Base-by-base conservation (phyloP, 2,329 filamentous ascomycete species). In the Xylariaceae sp. region DNA sequence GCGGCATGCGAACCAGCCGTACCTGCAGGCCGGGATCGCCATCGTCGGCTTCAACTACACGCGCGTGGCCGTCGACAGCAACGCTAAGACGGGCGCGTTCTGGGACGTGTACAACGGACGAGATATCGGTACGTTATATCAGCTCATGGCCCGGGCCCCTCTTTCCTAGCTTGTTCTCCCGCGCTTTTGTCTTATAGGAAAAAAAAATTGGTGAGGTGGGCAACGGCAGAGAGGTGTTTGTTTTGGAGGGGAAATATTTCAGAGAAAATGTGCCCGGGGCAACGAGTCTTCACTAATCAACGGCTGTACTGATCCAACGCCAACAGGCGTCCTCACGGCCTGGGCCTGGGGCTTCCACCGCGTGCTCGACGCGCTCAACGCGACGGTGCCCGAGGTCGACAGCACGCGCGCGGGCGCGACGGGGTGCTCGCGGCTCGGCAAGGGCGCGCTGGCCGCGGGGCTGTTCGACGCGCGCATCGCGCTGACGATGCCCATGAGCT, bases 291-390 rank as follows among this genome's bases (percentile, higher is more conserved):
- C n/a, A n/a, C n/a, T n/a, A n/a, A n/a, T n/a, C n/a, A n/a, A n/a
- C n/a, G n/a, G n/a, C n/a, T n/a, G n/a, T n/a, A n/a, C n/a, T n/a
- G n/a, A n/a, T n/a, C n/a, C n/a, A n/a, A 3, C 10, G 8, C 15
- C 11, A 35, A 49, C 37, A 75, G 77, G 78, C 52, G 76, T 78
- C 30, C 68, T 81, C 46, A 81, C 77, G 10, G 79, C 79, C 10
- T 82, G 80, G 80, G 77, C 79, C 10, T 82, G 79, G 79, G 79
- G 75, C 37, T 79, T 82, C 58, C 77, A 79, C 61, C 76, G 78
- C 50, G 75, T 79, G 37, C 76, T 82, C 21, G 79, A 82, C 67
- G 78, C 73, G 29, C 70, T 82, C 11, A 77, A 79, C 67, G 62
- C 67, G 16, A 78, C 75, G 0, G 76, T 77, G 3, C 73, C 76